A percentile compares a stretch with the other conserved stretches of the same genome.
These are phyloP conservation scores for Arachis monticola DNA, from an alignment of 331 rosid species.

Conservation along the genomic window DNA sequence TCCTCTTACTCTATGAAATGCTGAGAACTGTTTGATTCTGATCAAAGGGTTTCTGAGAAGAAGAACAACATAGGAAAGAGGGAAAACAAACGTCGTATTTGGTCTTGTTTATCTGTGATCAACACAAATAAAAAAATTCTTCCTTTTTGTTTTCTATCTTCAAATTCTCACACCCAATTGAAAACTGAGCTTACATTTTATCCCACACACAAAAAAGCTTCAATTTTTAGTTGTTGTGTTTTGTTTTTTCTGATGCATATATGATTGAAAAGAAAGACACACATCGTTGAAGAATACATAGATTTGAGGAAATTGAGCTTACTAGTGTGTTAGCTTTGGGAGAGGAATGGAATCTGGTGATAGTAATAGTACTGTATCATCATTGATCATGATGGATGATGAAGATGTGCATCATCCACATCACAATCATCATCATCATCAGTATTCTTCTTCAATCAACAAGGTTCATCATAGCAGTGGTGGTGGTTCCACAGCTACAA, in stretches of 20 bases:
- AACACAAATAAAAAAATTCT: slow-evolving; percentile 7
- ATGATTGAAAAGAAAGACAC: slow-evolving; percentile 8
- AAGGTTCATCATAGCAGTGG: slow-evolving; percentile 51
- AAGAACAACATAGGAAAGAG: background rate
- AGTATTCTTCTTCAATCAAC: slow-evolving; percentile 44
- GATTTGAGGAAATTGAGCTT: slow-evolving; percentile 14
- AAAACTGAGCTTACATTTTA: slow-evolving; percentile 3
- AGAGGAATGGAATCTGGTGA: slow-evolving; percentile 56
- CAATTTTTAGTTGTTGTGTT: background rate
- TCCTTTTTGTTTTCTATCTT: slow-evolving; percentile 13
- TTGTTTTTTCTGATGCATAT: background rate
- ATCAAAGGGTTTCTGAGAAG: slow-evolving; percentile 27
- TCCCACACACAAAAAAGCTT: background rate
- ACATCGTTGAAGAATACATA: background rate
- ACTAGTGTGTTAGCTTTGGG: slow-evolving; percentile 19
- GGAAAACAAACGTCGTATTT: slow-evolving; percentile 23
- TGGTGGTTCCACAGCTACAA: slow-evolving; percentile 46
- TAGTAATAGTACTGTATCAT: slow-evolving; percentile 42
- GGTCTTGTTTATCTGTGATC: slow-evolving; percentile 3
- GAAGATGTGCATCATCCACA: slow-evolving; percentile 38
- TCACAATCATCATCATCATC: slow-evolving; percentile 51
- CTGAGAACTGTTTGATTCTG: slow-evolving; percentile 10
- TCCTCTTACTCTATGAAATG: background rate
- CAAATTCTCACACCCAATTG: slow-evolving; percentile 28
- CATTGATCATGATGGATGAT: slow-evolving; percentile 57